phyloP scores from a whole-genome alignment of 495 filamentous ascomycete species.

The Cairneyella variabilis region DNA sequence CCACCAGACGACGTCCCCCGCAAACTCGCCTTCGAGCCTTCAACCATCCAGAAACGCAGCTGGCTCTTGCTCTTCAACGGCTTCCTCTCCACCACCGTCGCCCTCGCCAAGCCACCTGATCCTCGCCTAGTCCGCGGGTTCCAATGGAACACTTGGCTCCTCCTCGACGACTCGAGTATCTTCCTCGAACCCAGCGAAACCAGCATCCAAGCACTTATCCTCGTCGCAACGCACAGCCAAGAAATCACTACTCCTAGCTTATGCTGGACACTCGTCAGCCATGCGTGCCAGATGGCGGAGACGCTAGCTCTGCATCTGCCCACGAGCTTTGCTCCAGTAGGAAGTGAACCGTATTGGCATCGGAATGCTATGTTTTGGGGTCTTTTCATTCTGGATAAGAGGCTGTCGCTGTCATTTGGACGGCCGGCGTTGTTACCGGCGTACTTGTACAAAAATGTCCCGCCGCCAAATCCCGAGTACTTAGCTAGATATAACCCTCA shows the following conservation, averaged over 20 bases:
- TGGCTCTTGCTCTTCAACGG: conserved; percentile 7
- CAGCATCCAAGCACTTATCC: conserved; percentile 25
- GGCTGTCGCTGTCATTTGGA: conserved; percentile 27
- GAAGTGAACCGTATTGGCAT: conserved; percentile 10
- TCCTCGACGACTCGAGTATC: conserved; percentile 22
- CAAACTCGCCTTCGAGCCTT: conserved; percentile 8
- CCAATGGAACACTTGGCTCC: conserved; percentile 20
- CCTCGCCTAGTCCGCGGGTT: neutral
- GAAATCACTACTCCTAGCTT: conserved; percentile 28
- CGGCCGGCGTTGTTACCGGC: conserved; percentile 24
- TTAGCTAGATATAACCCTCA: conserved; percentile 5
- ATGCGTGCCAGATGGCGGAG: conserved; percentile 29
- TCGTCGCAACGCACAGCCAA: conserved; percentile 26
- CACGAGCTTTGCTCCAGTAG: neutral
- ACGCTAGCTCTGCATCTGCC: conserved; percentile 23
- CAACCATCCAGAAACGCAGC: neutral
- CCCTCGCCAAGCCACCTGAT: neutral
- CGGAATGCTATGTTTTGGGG: conserved; percentile 28
- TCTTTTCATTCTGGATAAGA: conserved; percentile 27
- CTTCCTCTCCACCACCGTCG: conserved; percentile 2
- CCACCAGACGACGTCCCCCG: neutral
- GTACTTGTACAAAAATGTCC: conserved; percentile 19
- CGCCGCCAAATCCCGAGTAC: conserved; percentile 14
- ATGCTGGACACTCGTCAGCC: conserved; percentile 28
- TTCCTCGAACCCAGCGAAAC: conserved; percentile 23